Base-by-base conservation (phyloP, 192 early-diverging fungal species). In the Kappamyces sp. region DNA sequence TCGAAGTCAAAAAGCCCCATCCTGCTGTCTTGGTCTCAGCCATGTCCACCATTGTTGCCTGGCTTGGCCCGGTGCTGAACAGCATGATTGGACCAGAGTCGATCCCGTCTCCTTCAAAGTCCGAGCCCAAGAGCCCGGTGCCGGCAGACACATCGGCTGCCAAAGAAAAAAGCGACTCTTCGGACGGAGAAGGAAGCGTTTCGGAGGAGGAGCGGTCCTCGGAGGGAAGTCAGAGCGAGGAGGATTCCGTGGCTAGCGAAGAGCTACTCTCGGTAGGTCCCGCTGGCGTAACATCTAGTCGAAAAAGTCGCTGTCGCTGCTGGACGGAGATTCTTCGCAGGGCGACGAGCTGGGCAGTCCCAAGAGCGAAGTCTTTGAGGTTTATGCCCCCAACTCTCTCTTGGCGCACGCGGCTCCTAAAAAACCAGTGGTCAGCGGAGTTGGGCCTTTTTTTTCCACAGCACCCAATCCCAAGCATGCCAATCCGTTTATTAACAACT, bases 311-410 rank as follows among this genome's bases (percentile, higher is more conserved):
- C 33, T 32, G 5, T 51, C 9, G 31, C 49, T 32, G 33, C 4
- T 57, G 23, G 32, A 34, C 23, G 55, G 41, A 53, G 34, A 38
- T 32, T 31, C 31, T n/a, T 12, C 40, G 38, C 5, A 46, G 6
- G 35, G 37, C 5, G 57, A 59, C 13, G 43, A 10, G 38, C 46
- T 6, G 38, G 34, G 49, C 37, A 36, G 15, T 38, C 38, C 10
- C 7, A n/a, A 51, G 36, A 59, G 49, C 31, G 57, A 59, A 6
- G 57, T 36, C 33, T 57, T 57, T 59, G 42, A 36, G 23, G 38
- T 59, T 6, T 59, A 59, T 33, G 57, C 34, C 15, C 46, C 46
- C 13, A 43, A 59, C 33, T 59, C 57, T 47, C 43, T 59, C 38
- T 31, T 59, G 7, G 35, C 33, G 3, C 36, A 40, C 46, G 6